A percentile compares a stretch with the other conserved stretches of the same genome.
Conservation (phyloP, 177 flowering plant genomes). For the Vitis hybrid region DNA sequence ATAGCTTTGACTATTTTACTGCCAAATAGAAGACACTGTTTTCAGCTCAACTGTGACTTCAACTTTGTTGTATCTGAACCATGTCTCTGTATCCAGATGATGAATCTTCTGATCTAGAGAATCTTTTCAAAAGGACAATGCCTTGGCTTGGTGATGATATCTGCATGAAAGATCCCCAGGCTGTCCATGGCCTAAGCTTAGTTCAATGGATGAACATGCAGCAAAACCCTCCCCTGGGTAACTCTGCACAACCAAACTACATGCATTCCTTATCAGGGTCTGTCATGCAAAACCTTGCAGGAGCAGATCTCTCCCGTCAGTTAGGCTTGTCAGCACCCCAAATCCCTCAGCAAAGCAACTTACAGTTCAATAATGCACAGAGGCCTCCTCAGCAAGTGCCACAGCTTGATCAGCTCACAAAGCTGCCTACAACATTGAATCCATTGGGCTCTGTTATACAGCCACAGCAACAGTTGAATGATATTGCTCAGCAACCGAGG, state of each 20-base stretch:
- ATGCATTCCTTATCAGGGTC: constrained; percentile 50
- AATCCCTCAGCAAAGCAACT: constrained; percentile 53
- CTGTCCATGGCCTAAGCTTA: constrained; percentile 74
- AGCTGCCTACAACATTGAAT: constrained; percentile 47
- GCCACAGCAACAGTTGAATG: constrained; percentile 62
- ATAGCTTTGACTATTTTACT: not conserved
- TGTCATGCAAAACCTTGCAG: constrained; percentile 49
- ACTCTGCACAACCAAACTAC: constrained; percentile 65
- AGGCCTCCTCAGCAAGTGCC: constrained; percentile 58
- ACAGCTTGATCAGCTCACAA: constrained; percentile 70
- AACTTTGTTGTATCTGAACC: not conserved
- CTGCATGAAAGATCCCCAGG: constrained; percentile 65
- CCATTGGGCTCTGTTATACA: constrained; percentile 50
- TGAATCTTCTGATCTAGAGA: constrained; percentile 73
- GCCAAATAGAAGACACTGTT: not conserved
- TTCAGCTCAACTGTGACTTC: not conserved
- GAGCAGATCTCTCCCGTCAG: constrained; percentile 72
- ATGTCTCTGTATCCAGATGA: constrained; percentile 56
- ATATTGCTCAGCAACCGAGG: constrained; percentile 53
- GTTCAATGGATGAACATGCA: constrained; percentile 98
- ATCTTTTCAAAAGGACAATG: constrained; percentile 74
- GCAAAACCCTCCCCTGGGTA: constrained; percentile 56
- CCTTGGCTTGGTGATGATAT: constrained; percentile 92
- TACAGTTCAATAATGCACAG: constrained; percentile 57
- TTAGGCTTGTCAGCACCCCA: constrained; percentile 61